Evolutionary conservation across 2,329 filamentous ascomycete species (phyloP), one percentile per base, ranked within the genome.

Genomic region (Ceratocystis cubensis): DNA sequence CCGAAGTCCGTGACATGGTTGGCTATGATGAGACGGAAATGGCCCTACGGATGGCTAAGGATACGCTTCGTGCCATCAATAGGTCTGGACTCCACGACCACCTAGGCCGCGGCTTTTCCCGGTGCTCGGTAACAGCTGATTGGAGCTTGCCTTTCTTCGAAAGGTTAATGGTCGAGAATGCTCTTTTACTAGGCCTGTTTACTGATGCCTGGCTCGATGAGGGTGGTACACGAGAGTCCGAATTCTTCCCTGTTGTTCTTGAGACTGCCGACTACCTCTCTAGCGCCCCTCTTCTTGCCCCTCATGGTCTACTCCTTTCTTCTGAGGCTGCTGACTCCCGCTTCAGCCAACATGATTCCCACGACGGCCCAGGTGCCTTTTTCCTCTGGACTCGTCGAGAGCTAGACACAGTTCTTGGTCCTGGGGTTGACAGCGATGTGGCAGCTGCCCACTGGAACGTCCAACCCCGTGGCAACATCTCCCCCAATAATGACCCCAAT

Each of bases 91-190:
- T 85, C 69, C 76, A 80, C 64, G 83, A 85, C 68, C 83, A 85
- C 66, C 73, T 85, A 7, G 81, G 81, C 1, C 78, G 77, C 5
- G 83, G 83, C 2, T 84, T 85, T 70, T 77, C 80, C 45, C 84
- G 93, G 64, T 96, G 96, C 74, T 96, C 91, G 15, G 88, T 96
- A 6, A 97, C 93, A 0, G 79, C 85, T 15, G 89, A 97, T 75
- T 99, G 94, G 94, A 89, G 88, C 69, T 79, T 97, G 61, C 94
- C 94, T 10, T 92, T 96, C 74, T 99, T 97, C 71, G 94, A 99
- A 78, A 97, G 97, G 78, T 91, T 97, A 82, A 83, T 96, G 8
- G 91, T 91, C 65, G 94, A 97, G 73, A 96, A 99, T 72, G 87
- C 89, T 0, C 87, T 96, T 70, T 81, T 97, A 0, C 78, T 99